A percentile compares a stretch with the other conserved stretches of the same genome.
phyloP scores from a whole-genome alignment of 2,329 filamentous ascomycete species.

The Bretziella fagacearum region DNA sequence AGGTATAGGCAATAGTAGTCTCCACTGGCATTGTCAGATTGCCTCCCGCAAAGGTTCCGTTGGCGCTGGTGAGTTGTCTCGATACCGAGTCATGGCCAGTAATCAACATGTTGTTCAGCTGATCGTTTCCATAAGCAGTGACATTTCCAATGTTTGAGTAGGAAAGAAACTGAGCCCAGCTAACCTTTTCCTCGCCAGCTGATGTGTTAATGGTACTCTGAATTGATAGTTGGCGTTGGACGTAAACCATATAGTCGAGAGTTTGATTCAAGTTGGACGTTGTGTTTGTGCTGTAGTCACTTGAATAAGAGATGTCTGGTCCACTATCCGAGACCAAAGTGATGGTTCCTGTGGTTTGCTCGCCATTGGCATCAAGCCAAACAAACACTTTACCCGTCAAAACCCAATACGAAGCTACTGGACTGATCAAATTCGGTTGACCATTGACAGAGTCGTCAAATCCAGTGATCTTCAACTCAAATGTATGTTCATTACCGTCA shows the following conservation, averaged over 20 bases:
- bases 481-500: slow-evolving; percentile 46
- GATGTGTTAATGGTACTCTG: slow-evolving; percentile 26
- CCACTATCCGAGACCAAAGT: slow-evolving; percentile 13
- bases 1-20: slow-evolving; percentile 24
- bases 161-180: slow-evolving; percentile 42
- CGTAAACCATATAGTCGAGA: slow-evolving; percentile 40
- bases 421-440: slow-evolving; percentile 27
- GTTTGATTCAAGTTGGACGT: slow-evolving; percentile 38
- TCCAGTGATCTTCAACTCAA: slow-evolving; percentile 50
- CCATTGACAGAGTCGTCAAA: slow-evolving; percentile 37
- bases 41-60: neutral
- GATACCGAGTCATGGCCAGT: slow-evolving; percentile 28
- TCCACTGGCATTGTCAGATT: neutral
- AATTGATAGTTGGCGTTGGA: slow-evolving; percentile 37
- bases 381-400: slow-evolving; percentile 66
- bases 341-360: slow-evolving; percentile 33
- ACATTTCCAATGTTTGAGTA: slow-evolving; percentile 37
- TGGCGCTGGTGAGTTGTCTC: slow-evolving; percentile 12
- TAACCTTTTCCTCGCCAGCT: slow-evolving; percentile 17
- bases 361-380: slow-evolving; percentile 42
- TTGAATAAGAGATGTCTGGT: slow-evolving; percentile 19
- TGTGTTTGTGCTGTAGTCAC: slow-evolving; percentile 22
- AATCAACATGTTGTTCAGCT: slow-evolving; percentile 26
- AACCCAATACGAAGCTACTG: slow-evolving; percentile 41
- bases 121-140: slow-evolving; percentile 22